Base-by-base conservation (phyloP, 257 asterid species). In the Vinca minor region DNA sequence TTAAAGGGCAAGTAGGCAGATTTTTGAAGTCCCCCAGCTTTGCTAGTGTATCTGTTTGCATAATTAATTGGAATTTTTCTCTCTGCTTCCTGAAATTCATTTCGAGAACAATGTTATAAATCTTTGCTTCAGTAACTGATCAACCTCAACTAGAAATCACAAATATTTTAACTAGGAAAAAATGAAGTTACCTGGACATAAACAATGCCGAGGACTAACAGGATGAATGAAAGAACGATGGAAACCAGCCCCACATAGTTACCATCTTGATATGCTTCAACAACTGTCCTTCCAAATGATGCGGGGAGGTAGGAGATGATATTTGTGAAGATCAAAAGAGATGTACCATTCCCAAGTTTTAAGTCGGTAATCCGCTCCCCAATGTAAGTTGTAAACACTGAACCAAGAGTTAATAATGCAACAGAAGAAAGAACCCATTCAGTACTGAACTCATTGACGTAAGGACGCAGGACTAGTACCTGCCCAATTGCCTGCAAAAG, bases 1-100 rank as follows among this genome's bases (percentile, higher is more conserved):
- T 92, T 92, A 57, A 92, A 92, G 28, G 98, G 98, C 59, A 92
- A 78, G 81, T 92, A 92, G 50, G 98, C 98, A 73, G 98, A 87
- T 79, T 82, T 89, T 71, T 83, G 77, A 62, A 78, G 84, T 29
- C 96, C 97, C 25, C 89, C 86, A 31, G 84, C 74, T 68, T 83
- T 84, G 47, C 91, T 74, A 45, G 76, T 74, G 73, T 82, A 89
- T 69, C 98, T 84, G 28, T 90, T 82, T 64, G 98, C 98, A 77
- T 92, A 89, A 75, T 92, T 92, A 46, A 92, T 52, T 0, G 98
- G 98, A 59, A 92, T 92, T 83, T 92, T 92, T 77, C 98, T 82
- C 85, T 92, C 98, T 18, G 98, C 98, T 89, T 92, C 98, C 98
- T 92, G 87, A 69, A 71, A 74, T 49, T 61, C 52, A 29, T 59